Percentiles rank a stretch among this genome's conserved stretches.
These are phyloP conservation scores for Fraxinus ornus DNA, from an alignment of 305 asterid genomes.

Conservation along the genomic window DNA sequence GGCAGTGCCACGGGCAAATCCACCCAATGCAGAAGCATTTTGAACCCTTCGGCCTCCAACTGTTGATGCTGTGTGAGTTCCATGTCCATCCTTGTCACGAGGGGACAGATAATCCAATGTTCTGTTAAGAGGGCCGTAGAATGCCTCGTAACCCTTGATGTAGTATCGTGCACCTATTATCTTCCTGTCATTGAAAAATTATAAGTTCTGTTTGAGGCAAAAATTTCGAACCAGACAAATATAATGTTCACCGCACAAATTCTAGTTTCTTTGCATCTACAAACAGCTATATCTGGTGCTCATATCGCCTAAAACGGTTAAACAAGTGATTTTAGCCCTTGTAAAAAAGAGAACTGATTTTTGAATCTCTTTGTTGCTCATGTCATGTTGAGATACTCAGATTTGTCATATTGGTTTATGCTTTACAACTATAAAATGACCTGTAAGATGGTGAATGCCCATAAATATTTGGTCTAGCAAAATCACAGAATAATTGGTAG, in stretches of 20 bases:
- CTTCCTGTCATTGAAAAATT: conserved; percentile 41
- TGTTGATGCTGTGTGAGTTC: conserved; percentile 84
- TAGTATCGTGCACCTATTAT: conserved; percentile 82
- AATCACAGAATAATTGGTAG: neutral
- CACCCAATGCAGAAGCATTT: conserved; percentile 57
- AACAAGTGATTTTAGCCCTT: neutral
- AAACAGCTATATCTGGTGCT: neutral
- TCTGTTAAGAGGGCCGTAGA: conserved; percentile 60
- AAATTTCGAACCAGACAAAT: neutral
- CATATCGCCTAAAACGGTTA: neutral
- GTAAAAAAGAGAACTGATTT: neutral
- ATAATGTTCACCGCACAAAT: neutral
- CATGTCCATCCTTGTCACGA: conserved; percentile 90
- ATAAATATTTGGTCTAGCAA: neutral
- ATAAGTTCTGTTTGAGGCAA: neutral
- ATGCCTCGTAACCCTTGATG: conserved; percentile 66
- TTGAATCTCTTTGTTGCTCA: neutral
- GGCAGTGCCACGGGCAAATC: conserved; percentile 78
- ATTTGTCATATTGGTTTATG: neutral
- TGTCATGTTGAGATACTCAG: neutral
- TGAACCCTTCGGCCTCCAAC: conserved; percentile 52
- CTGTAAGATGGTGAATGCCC: neutral
- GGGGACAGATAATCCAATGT: conserved; percentile 67
- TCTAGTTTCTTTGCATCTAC: neutral
- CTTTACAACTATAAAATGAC: neutral